A percentile compares a stretch with the other conserved stretches of the same genome.
Conservation (phyloP, 176 grass and related monocot species). For the Musa beccarii region DNA sequence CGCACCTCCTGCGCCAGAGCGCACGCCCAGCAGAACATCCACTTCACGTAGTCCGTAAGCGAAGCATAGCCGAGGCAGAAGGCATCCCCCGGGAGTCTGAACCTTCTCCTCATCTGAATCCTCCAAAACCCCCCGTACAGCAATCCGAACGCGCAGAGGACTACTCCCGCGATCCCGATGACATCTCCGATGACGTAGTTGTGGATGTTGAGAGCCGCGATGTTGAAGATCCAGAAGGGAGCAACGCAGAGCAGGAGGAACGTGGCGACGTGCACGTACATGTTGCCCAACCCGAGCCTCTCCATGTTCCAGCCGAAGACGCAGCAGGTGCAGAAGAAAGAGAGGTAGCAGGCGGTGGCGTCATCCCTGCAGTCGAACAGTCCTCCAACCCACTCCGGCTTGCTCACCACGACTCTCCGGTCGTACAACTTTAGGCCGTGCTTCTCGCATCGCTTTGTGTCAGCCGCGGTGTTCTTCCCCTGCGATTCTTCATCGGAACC, state of each 20-base stretch:
- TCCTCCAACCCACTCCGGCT: slow-evolving; percentile 47
- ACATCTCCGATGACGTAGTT: slow-evolving; percentile 40
- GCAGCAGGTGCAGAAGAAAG: slow-evolving; percentile 64
- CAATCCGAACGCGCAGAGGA: slow-evolving; percentile 64
- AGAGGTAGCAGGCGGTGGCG: slow-evolving; percentile 47
- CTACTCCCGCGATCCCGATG: slow-evolving; percentile 37
- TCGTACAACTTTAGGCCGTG: slow-evolving; percentile 8
- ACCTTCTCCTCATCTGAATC: slow-evolving; percentile 74
- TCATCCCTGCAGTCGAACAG: slow-evolving; percentile 59
- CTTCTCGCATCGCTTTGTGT: neutral
- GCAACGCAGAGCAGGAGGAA: slow-evolving; percentile 71
- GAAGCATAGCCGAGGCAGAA: slow-evolving; percentile 49
- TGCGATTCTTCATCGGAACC: slow-evolving; percentile 35
- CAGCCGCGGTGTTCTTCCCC: neutral
- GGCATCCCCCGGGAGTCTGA: slow-evolving; percentile 36
- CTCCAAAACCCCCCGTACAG: slow-evolving; percentile 89
- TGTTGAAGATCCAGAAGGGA: slow-evolving; percentile 89
- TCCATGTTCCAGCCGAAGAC: slow-evolving; percentile 99
- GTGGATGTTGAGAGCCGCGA: slow-evolving; percentile 62
- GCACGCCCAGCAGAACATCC: slow-evolving; percentile 81
- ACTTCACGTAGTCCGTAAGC: slow-evolving; percentile 44
- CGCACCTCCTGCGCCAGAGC: slow-evolving; percentile 76
- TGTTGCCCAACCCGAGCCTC: slow-evolving; percentile 80
- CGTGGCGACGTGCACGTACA: slow-evolving; percentile 69
- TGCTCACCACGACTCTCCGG: slow-evolving; percentile 32